Base-by-base conservation (phyloP, 441 rosid species). In the Biscutella auriculata region DNA sequence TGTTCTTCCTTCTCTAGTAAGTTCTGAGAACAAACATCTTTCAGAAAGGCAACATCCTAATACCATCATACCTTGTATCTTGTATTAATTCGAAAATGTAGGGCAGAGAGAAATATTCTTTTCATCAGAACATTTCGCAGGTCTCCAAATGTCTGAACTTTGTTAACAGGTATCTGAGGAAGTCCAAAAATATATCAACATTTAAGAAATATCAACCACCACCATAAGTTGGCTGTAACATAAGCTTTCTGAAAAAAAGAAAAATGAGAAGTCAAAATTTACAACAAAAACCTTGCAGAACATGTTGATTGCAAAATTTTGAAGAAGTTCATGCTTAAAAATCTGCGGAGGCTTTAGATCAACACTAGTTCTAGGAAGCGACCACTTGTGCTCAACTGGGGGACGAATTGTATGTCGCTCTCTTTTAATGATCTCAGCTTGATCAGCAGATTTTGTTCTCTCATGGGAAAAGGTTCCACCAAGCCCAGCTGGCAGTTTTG, bases 321-420 rank as follows among this genome's bases (percentile, higher is more conserved):
- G 99, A 66, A 94, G 99, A 68, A 94, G 81, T 81, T 90, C 99
- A 46, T 94, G 99, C 77, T 94, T 96, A 78, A 94, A 94, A 75
- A 94, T 94, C 69, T 94, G 88, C 0, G 99, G 97, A 57, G 89
- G 76, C 74, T 90, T 81, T 75, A 75, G 65, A 62, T 68, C 76
- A 40, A 69, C 65, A 73, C 71, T 73, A 66, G 73, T 73, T 67
- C 85, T 85, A 44, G 96, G 94, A 43, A 87, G 87, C 58, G 97
- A 94, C 99, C 99, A 94, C 66, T 85, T 52, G 65, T 94, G 99
- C 76, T 79, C 79, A 67, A 94, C 97, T 3, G 99, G 94, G 66
- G 99, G 97, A 19, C 99, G 97, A 73, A 84, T 46, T 9, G 87
- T 79, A 63, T 79, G 96, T 42, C 94, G 81, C 81, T 90, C 96